phyloP scores from a whole-genome alignment of 805 yeast species.

The Candida sphagnicola region DNA sequence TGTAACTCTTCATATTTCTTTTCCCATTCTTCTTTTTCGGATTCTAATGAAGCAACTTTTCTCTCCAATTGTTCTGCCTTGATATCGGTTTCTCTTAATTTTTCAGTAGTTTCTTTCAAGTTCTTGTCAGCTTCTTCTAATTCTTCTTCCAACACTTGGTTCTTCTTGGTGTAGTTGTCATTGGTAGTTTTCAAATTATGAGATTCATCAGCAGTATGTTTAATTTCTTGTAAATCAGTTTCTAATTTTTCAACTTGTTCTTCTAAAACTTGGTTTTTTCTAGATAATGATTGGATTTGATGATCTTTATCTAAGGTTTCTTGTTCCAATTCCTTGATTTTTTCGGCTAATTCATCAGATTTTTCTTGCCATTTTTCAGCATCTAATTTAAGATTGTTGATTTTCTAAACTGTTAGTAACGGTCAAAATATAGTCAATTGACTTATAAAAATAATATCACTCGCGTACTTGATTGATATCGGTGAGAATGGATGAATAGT shows the following conservation, averaged over 20 bases:
- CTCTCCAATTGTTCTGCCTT: constrained; percentile 95
- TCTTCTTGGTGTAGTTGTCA: constrained; percentile 87
- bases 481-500: no score
- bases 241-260: constrained; percentile 78
- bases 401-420: constrained; percentile 52
- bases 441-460: no score
- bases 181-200: constrained; percentile 83
- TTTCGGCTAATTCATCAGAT: constrained; percentile 79
- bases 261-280: constrained; percentile 88
- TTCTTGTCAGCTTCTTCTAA: constrained; percentile 86
- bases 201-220: constrained; percentile 87
- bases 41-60: constrained; percentile 86
- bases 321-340: constrained; percentile 88
- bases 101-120: constrained; percentile 89
- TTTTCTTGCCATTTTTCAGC: constrained; percentile 98
- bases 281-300: constrained; percentile 87
- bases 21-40: constrained; percentile 90
- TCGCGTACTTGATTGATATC: no score
- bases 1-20: constrained; percentile 84
- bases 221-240: constrained; percentile 65
- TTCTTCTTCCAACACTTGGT: constrained; percentile 84
- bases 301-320: constrained; percentile 90
- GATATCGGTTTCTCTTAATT: constrained; percentile 91
- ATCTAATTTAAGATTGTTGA: constrained; percentile 85
- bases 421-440: no score